These are phyloP conservation scores for Psidium guajava DNA, from an alignment of 345 rosid species.

Conservation along the genomic window DNA sequence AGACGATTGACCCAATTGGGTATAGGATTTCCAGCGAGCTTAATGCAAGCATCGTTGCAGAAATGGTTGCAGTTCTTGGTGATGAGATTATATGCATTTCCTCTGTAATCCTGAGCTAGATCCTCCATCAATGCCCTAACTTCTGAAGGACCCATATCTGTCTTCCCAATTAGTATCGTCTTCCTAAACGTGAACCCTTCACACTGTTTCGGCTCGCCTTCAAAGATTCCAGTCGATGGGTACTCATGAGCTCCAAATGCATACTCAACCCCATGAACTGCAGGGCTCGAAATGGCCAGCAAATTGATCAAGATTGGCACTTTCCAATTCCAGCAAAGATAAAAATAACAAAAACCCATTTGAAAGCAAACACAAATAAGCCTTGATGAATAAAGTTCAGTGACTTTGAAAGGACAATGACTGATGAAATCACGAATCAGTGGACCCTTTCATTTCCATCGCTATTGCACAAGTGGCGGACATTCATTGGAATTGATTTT, in stretches of 20 bases:
- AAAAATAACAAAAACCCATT: neutral
- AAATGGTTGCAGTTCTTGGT: constrained; percentile 98
- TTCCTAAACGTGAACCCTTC: constrained; percentile 87
- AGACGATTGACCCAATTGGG: constrained; percentile 97
- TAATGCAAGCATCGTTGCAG: constrained; percentile 78
- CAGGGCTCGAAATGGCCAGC: neutral
- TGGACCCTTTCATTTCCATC: neutral
- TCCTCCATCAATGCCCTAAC: constrained; percentile 79
- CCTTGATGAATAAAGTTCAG: neutral
- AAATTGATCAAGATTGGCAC: neutral
- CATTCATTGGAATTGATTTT: neutral
- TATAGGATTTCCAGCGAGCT: constrained; percentile 70
- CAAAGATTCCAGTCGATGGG: constrained; percentile 89
- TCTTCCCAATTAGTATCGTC: constrained; percentile 77
- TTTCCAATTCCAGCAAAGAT: neutral
- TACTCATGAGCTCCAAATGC: constrained; percentile 96
- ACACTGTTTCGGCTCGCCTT: constrained; percentile 83
- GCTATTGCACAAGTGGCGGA: neutral
- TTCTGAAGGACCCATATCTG: constrained; percentile 49
- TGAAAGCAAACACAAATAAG: neutral
- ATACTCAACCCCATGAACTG: constrained; percentile 92
- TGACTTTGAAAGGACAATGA: neutral
- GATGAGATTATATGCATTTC: constrained; percentile 83
- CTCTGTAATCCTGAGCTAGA: constrained; percentile 55
- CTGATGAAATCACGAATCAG: neutral